Evolutionary conservation across 2,329 filamentous ascomycete genomes (phyloP).

Genomic region (Xylariales sp.): DNA sequence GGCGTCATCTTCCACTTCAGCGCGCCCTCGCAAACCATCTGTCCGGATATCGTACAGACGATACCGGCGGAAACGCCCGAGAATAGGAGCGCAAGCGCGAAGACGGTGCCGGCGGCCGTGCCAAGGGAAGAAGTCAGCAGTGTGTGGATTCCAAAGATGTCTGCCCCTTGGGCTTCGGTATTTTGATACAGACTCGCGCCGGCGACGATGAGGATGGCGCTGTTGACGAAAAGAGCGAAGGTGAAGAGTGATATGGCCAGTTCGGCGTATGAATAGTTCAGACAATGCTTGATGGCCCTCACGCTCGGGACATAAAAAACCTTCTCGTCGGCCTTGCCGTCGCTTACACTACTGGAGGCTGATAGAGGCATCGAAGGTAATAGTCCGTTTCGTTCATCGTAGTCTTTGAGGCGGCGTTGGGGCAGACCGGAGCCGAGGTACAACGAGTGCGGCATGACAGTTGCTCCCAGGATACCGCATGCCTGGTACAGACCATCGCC

Average conservation of each 20-base stretch:
- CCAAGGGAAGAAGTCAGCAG: constrained; percentile 66
- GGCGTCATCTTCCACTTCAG: constrained; percentile 69
- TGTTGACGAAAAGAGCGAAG: constrained; percentile 82
- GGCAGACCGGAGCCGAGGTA: constrained; percentile 67
- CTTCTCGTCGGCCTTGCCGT: constrained; percentile 31
- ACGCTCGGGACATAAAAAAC: constrained; percentile 66
- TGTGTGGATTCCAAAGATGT: constrained; percentile 78
- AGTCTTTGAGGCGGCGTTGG: constrained; percentile 61
- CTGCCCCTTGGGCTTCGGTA: constrained; percentile 57
- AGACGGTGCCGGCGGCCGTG: constrained; percentile 74
- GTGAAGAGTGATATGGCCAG: constrained; percentile 70
- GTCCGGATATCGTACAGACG: constrained; percentile 83
- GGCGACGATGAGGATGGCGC: constrained; percentile 74
- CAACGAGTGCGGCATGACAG: constrained; percentile 64
- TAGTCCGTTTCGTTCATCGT: constrained; percentile 54
- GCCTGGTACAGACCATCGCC: constrained; percentile 61
- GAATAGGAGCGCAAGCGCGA: constrained; percentile 74
- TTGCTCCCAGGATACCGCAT: constrained; percentile 73
- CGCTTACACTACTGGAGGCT: constrained; percentile 18
- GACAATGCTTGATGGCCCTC: constrained; percentile 65
- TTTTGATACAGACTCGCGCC: constrained; percentile 69
- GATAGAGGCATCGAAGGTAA: constrained; percentile 30
- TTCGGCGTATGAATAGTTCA: constrained; percentile 70
- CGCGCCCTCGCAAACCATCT: constrained; percentile 84
- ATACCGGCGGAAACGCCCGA: constrained; percentile 79